Evolutionary conservation across 176 grass and related monocot genomes (phyloP).

Genomic region (Cenchrus americanus): DNA sequence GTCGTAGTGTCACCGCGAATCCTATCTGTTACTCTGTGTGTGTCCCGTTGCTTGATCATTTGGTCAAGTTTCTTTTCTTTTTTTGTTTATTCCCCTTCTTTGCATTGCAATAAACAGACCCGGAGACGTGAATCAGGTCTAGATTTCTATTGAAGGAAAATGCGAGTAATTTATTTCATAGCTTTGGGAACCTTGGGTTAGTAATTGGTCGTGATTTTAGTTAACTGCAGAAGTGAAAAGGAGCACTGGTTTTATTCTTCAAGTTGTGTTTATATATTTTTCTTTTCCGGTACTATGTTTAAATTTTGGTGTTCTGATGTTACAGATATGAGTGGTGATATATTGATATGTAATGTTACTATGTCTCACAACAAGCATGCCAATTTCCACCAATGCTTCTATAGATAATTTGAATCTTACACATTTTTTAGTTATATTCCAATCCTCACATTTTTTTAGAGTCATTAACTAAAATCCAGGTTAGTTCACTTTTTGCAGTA

Average conservation of each 20-base stretch:
- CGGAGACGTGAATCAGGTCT: background rate
- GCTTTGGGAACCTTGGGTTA: background rate
- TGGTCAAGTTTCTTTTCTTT: background rate
- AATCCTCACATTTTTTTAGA: background rate
- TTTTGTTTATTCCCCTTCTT: background rate
- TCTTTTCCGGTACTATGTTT: background rate
- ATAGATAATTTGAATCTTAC: background rate
- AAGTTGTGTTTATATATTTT: background rate
- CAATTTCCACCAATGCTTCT: background rate
- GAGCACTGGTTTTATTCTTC: background rate
- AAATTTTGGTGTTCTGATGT: background rate
- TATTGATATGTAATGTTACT: background rate
- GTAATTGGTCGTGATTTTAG: background rate
- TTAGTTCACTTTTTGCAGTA: background rate
- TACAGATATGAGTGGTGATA: background rate
- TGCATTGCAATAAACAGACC: no score
- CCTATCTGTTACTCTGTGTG: background rate
- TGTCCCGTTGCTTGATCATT: background rate
- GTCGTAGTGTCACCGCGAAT: background rate
- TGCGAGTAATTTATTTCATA: background rate
- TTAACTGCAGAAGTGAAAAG: background rate
- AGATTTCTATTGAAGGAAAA: background rate
- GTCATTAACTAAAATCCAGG: background rate
- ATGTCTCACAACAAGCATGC: background rate
- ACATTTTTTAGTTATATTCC: background rate